Evolutionary conservation across 75 land plant genomes (phyloP).

Genomic region (Sequoiadendron giganteum): DNA sequence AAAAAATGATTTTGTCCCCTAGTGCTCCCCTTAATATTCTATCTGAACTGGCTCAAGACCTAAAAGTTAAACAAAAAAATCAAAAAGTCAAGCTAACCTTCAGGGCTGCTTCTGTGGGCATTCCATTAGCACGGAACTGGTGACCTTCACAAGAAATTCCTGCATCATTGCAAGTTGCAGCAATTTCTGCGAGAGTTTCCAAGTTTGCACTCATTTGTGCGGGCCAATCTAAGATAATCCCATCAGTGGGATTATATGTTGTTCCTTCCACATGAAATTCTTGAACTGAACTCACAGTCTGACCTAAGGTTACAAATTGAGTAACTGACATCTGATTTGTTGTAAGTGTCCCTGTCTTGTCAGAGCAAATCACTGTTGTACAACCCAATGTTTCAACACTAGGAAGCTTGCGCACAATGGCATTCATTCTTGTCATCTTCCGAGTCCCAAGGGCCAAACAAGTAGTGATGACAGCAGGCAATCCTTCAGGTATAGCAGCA

Average conservation of each 20-base stretch:
- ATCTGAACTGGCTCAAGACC: background rate
- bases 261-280: conserved; percentile 78
- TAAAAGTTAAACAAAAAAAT: background rate
- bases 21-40: background rate
- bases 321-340: conserved; percentile 90
- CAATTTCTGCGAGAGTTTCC: conserved; percentile 65
- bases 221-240: conserved; percentile 63
- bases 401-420: conserved; percentile 87
- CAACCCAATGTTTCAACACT: conserved; percentile 95
- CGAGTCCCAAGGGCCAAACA: conserved; percentile 85
- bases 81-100: conserved; percentile 39
- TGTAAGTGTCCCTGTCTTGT: conserved; percentile 91
- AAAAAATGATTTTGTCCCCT: background rate
- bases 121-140: conserved; percentile 54
- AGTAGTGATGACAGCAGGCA: conserved; percentile 92
- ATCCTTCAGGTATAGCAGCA: conserved; percentile 93
- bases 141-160: conserved; percentile 45
- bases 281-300: conserved; percentile 22
- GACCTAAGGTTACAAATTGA: conserved; percentile 58
- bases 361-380: conserved; percentile 90
- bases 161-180: conserved; percentile 86
- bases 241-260: conserved; percentile 78
- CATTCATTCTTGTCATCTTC: conserved; percentile 92
- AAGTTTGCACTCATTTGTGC: conserved; percentile 56
- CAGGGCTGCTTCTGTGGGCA: conserved; percentile 92